phyloP scores from a whole-genome alignment of 2,329 filamentous ascomycete species.

The Nigrograna mackinnonii region DNA sequence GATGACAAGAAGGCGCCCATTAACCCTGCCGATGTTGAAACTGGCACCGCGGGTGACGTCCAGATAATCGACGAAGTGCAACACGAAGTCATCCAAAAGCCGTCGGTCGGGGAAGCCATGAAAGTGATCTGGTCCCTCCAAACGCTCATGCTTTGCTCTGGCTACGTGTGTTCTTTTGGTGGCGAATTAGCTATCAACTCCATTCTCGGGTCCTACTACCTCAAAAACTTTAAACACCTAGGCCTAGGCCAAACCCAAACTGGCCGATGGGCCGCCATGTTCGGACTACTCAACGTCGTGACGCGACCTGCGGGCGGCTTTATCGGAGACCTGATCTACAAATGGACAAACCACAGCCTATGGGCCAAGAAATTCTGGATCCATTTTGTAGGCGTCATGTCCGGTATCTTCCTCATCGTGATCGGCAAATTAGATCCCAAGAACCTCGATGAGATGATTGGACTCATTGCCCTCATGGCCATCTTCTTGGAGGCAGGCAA shows the following conservation, averaged over 20 bases:
- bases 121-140: conserved; percentile 65
- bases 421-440: conserved; percentile 68
- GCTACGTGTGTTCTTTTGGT: conserved; percentile 66
- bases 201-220: conserved; percentile 63
- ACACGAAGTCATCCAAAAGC: conserved; percentile 65
- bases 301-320: conserved; percentile 70
- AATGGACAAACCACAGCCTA: conserved; percentile 50
- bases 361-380: conserved; percentile 69
- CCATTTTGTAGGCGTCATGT: conserved; percentile 58
- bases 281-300: conserved; percentile 73
- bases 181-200: conserved; percentile 64
- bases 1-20: conserved; percentile 38
- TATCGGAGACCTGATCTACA: conserved; percentile 60
- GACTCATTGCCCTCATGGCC: conserved; percentile 75
- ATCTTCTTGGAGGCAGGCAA: conserved; percentile 86
- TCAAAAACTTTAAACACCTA: conserved; percentile 58
- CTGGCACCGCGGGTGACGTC: conserved; percentile 50
- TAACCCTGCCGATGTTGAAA: conserved; percentile 45
- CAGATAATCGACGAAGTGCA: conserved; percentile 61
- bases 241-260: conserved; percentile 58
- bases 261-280: conserved; percentile 71
- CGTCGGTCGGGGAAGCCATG: conserved; percentile 62
- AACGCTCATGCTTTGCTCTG: conserved; percentile 55
- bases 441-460: conserved; percentile 68
- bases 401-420: conserved; percentile 63